Evolutionary conservation across 2,329 filamentous ascomycete species (phyloP).

Genomic region (Passalora sequoiae): DNA sequence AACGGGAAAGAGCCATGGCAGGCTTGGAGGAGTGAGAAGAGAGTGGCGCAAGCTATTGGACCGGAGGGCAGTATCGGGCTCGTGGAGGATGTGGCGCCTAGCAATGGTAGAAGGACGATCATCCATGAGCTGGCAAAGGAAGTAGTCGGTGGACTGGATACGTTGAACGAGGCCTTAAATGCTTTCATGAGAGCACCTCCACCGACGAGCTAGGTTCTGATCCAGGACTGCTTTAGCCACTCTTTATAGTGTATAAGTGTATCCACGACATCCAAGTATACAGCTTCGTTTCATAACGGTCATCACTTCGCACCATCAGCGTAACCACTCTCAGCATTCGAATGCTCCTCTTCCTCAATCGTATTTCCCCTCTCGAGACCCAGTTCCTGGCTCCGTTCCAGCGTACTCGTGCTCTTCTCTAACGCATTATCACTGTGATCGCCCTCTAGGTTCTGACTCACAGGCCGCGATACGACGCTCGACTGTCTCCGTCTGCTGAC

Average conservation of each 20-base stretch:
- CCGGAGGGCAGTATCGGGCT: slow-evolving; percentile 5
- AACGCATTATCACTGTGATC: slow-evolving; percentile 11
- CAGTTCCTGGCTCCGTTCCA: slow-evolving; percentile 12
- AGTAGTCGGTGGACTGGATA: slow-evolving; percentile 7
- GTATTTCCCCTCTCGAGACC: slow-evolving; percentile 15
- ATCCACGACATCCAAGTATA: too few species aligned
- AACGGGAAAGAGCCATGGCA: slow-evolving; percentile 28
- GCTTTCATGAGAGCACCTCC: slow-evolving; percentile 7
- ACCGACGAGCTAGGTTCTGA: neutral
- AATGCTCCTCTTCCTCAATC: slow-evolving; percentile 19
- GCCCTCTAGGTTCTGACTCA: slow-evolving; percentile 6
- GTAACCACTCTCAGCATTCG: slow-evolving; percentile 10
- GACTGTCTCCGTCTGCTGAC: slow-evolving; percentile 44
- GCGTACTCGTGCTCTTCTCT: slow-evolving; percentile 19
- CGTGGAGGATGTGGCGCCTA: slow-evolving; percentile 5
- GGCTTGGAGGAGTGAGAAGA: slow-evolving; percentile 2
- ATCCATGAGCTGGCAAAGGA: slow-evolving; percentile 40
- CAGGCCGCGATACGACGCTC: slow-evolving; percentile 12
- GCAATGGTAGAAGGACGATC: slow-evolving; percentile 23
- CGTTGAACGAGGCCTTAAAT: slow-evolving; percentile 10
- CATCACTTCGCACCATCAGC: too few species aligned
- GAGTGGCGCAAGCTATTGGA: slow-evolving; percentile 4
- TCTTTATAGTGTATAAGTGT: too few species aligned
- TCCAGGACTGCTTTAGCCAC: too few species aligned
- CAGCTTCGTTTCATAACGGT: too few species aligned